Base-by-base conservation (phyloP, 768 basidiomycete genomes). In the Antrodiella citrinella region DNA sequence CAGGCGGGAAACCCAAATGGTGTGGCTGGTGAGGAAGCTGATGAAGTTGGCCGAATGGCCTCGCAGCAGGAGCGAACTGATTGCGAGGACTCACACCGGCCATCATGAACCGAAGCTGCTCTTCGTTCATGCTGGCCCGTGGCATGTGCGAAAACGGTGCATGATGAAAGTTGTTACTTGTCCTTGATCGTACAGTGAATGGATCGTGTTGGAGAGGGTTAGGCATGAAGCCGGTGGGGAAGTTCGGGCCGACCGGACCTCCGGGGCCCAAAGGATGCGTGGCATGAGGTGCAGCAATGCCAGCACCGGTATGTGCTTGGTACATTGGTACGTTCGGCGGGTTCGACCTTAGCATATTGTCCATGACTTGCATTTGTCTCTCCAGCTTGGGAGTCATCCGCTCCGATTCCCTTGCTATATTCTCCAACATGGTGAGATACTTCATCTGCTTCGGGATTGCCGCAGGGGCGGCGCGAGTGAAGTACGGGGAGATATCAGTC, bases 321-420 rank as follows among this genome's bases (percentile, higher is more conserved):
- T 38, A 38, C 35, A 18, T 38, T 38, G 35, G 10, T 10, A 38
- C 10, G 41, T 18, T 43, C 9, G 41, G 30, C 5, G 41, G 41
- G 41, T 43, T 9, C 18, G 41, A 43, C 7, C 9, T 5, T 9
- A 51, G 43, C 11, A 7, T 18, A 24, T 10, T 21, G 3, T 23
- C 35, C 40, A 18, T 18, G 4, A 20, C 18, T 4, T 49, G 13
- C 41, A 41, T 19, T 22, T 54, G 54, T 19, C 53, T 78, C 22
- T 58, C 47, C 2, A 57, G 43, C 13, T 50, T 54, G 3, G 58
- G 72, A 21, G 78, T 73, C 72, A 82, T 74, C 52, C 75, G 73
- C 4, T 81, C 82, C 3, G 87, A 86, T 62, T 90, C 86, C 57
- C 82, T 79, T 0, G 81, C 84, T 26, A 88, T 80, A 12, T 77